Evolutionary conservation across 768 basidiomycete genomes (phyloP), one percentile per base, ranked within the genome.

Genomic region (Myochromella boudieri): DNA sequence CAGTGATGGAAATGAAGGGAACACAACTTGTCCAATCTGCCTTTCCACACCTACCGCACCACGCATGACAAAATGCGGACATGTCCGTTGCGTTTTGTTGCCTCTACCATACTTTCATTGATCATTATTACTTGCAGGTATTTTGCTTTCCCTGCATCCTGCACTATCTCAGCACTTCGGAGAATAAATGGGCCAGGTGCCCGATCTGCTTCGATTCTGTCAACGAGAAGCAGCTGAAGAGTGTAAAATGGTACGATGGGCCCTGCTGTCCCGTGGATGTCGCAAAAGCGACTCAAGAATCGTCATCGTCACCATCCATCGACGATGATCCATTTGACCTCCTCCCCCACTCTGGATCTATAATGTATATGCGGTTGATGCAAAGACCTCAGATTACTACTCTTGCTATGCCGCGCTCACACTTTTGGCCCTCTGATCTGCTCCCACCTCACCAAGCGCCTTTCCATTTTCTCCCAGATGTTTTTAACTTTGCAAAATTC

Each of bases 201-300:
- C 97, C 97, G 3, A 93, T 99, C 40, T 99, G 97, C 66, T 91
- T 87, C 59, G 97, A 98, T 70, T 88, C 93, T 10, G 78, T 99
- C 36, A 85, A 87, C 65, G 88, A 88, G 66, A 81, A 80, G 51
- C 91, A 95, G 64, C 82, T 98, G 53, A 97, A 97, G 74, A 81
- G 78, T 45, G 95, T 98, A 62, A 91, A 88, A 60, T 98, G 92
- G 87, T 84, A 83, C 55, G 85, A 90, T 50, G 79, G 77, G 17
- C 71, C 71, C 2, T 32, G 58, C 18, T 61, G 60, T 6, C 34
- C 51, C 2, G 67, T 69, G 8, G 63, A 70, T 8, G 69, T 68
- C 11, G 56, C 55, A 14, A 48, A 59, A 25, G 54, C 51, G n/a
- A 50, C 62, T 3, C 68, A 64, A 18, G 63, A 69, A 10, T 74